phyloP scores from a whole-genome alignment of 208 protist genomes.

The Trypanosoma congolense region DNA sequence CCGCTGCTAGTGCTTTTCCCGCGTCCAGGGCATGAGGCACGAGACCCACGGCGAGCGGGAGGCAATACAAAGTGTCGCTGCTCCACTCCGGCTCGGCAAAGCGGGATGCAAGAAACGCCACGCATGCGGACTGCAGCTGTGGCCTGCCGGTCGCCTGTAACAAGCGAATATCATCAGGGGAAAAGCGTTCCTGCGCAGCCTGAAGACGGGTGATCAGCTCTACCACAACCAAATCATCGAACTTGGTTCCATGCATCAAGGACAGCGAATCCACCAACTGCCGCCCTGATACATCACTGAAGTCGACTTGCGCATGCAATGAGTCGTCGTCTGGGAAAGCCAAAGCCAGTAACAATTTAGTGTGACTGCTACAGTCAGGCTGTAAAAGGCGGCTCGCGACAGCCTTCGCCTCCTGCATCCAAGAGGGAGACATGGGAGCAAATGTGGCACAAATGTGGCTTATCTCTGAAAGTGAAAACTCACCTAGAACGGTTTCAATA shows the following conservation, averaged over 20 bases:
- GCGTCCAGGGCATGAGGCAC: conserved; percentile 26
- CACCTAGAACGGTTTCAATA: conserved; percentile 65
- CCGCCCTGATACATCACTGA: conserved; percentile 40
- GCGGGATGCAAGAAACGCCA: conserved; percentile 41
- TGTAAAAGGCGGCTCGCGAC: conserved; percentile 52
- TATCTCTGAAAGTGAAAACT: conserved; percentile 74
- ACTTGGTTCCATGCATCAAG: conserved; percentile 24
- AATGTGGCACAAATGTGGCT: conserved; percentile 82
- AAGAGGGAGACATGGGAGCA: conserved; percentile 49
- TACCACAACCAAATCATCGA: conserved; percentile 34
- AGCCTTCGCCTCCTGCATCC: conserved; percentile 69
- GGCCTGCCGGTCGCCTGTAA: conserved; percentile 38
- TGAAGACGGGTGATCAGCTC: conserved; percentile 47
- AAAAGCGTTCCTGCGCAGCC: conserved; percentile 36
- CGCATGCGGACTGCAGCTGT: conserved; percentile 35
- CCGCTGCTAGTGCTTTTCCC: conserved; percentile 55
- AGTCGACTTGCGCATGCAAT: conserved; percentile 47
- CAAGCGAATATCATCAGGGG: conserved; percentile 59
- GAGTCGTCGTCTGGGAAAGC: conserved; percentile 63
- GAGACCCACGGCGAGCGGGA: conserved; percentile 39
- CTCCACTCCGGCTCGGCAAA: conserved; percentile 67
- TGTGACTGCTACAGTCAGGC: conserved; percentile 24
- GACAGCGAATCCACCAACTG: conserved; percentile 73
- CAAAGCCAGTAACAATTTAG: conserved; percentile 52
- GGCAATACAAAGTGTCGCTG: conserved; percentile 60